These are phyloP conservation scores for Volvox africanus DNA, from an alignment of 139 green algal species.

Conservation along the genomic window DNA sequence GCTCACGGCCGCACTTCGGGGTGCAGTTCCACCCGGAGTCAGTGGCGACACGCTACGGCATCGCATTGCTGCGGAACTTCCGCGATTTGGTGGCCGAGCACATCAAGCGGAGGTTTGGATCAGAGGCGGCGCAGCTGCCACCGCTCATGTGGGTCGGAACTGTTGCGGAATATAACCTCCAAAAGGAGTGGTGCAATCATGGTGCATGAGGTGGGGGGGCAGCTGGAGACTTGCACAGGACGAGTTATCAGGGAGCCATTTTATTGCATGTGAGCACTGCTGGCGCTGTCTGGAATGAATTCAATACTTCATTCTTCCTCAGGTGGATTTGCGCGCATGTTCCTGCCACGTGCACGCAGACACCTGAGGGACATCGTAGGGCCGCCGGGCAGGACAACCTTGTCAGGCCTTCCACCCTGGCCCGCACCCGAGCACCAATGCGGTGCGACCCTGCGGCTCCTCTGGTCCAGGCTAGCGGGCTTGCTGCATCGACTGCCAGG, in stretches of 20 bases:
- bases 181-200: too few relatives aligned
- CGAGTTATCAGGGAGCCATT: too few relatives aligned
- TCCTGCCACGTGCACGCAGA: background rate
- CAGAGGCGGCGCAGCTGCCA: background rate
- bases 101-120: background rate
- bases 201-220: too few relatives aligned
- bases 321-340: too few relatives aligned
- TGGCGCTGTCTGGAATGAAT: too few relatives aligned
- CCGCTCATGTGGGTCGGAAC: background rate
- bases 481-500: conserved; percentile 38
- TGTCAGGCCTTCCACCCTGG: conserved; percentile 10
- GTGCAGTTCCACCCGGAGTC: conserved; percentile 98
- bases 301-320: too few relatives aligned
- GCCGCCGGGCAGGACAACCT: conserved; percentile 37
- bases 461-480: conserved; percentile 48
- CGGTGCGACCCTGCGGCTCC: conserved; percentile 46
- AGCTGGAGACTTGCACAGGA: too few relatives aligned
- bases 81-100: conserved; percentile 66
- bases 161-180: too few relatives aligned
- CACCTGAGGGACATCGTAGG: conserved; percentile 4
- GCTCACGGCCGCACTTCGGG: conserved; percentile 82
- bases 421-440: conserved; percentile 29
- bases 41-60: conserved; percentile 85
- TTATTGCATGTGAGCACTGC: too few relatives aligned
- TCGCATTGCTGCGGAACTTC: conserved; percentile 92